Evolutionary conservation across 1,284 basidiomycete species (phyloP).

Genomic region (Cutaneotrichosporon sp.): DNA sequence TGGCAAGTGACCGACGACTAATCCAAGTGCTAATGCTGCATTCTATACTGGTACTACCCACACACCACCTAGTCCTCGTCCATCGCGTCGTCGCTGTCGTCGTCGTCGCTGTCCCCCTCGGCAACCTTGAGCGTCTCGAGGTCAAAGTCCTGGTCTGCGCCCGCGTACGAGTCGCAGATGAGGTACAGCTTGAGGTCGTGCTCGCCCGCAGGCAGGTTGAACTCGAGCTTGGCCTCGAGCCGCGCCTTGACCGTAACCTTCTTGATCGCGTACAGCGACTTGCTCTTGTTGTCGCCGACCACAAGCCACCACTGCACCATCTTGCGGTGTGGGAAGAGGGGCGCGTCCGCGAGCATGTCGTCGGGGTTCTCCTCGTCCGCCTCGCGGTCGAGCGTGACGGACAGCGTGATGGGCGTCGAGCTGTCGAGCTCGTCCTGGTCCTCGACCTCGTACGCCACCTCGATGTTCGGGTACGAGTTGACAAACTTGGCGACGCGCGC

Average conservation of each 20-base stretch:
- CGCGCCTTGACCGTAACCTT: constrained; percentile 83
- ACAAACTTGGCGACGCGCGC: constrained; percentile 80
- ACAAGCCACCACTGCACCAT: constrained; percentile 98
- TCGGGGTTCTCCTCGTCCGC: constrained; percentile 71
- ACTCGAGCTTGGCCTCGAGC: constrained; percentile 81
- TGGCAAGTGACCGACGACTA: no score
- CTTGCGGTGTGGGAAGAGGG: constrained; percentile 88
- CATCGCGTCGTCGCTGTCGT: constrained; percentile 58
- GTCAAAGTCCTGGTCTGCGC: constrained; percentile 86
- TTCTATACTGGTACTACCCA: neutral
- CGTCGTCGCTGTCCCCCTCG: constrained; percentile 81
- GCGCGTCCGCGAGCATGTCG: constrained; percentile 81
- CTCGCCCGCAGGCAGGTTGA: constrained; percentile 78
- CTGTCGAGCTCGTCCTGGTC: constrained; percentile 78
- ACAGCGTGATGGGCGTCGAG: constrained; percentile 76
- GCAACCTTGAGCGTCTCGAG: constrained; percentile 77
- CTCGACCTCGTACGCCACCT: constrained; percentile 75
- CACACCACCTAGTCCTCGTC: constrained; percentile 22
- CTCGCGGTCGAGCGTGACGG: constrained; percentile 78
- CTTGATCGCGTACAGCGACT: constrained; percentile 87
- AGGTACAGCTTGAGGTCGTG: constrained; percentile 83
- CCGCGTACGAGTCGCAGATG: constrained; percentile 89
- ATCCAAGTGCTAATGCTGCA: neutral
- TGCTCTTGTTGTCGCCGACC: constrained; percentile 70
- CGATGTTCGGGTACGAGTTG: constrained; percentile 90